Evolutionary conservation across 495 filamentous ascomycete genomes (phyloP), one percentile per base, ranked within the genome.

Genomic region (Pyronema domesticum): DNA sequence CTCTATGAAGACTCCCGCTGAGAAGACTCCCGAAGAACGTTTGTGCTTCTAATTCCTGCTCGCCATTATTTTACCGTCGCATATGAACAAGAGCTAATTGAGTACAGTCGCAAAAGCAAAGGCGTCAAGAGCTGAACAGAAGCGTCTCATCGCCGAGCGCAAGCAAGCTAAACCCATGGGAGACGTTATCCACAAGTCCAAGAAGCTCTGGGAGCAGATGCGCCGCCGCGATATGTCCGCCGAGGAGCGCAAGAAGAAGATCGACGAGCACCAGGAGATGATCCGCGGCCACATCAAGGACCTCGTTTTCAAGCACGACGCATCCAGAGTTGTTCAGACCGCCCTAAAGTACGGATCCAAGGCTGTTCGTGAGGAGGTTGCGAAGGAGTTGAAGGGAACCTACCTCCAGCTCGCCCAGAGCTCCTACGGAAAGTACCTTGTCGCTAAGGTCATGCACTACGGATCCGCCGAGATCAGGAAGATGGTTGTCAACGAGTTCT

Each of bases 251-350:
- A 84, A 89, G 67, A 76, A 80, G 66, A 76, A 96, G 15, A 82
- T 96, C 35, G 77, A 77, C 18, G 89, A 96, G 72, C 74, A 96
- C 6, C 95, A 88, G 67, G 77, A 80, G 48, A 89, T 96, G 60
- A 83, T 95, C 62, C 93, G 83, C 6, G 88, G 87, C 17, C 76
- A 81, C 14, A 81, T 96, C 60, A 86, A 86, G 65, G 93, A 95
- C 47, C 94, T 95, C 57, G 89, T 95, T 19, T 83, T 99, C 72
- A 99, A 96, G 73, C 93, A 99, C 68, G 93, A 99, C 63, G 85
- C 88, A 8, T 91, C 94, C 19, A 77, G 93, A 51, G 85, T 94
- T 45, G 80, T 99, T 33, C 93, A 99, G 72, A 94, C 87, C 7
- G 89, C 88, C 33, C 75, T 99, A 68, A 99, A 96, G 68, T 96